Evolutionary conservation across 176 grass and related monocot genomes (phyloP).

Genomic region (Musa troglodytarum): DNA sequence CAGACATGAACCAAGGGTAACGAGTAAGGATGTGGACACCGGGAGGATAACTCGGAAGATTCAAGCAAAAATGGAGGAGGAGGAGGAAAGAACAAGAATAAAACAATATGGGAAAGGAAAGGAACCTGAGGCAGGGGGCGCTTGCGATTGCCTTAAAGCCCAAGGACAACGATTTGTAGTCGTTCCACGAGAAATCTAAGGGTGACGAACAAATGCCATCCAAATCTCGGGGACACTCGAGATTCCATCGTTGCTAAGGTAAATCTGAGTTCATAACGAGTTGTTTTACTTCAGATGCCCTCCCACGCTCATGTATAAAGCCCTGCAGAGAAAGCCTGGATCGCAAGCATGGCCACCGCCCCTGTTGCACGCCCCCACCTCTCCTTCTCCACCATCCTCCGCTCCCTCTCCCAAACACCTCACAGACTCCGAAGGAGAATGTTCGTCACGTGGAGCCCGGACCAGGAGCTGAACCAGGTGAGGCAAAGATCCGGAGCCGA

Average conservation of each 20-base stretch:
- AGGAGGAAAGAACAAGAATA: no score
- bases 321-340: not conserved
- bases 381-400: conserved; percentile 7
- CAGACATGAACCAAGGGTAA: no score
- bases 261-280: not conserved
- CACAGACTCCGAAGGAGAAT: conserved; percentile 12
- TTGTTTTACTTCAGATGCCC: not conserved
- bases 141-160: not conserved
- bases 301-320: conserved; percentile 6
- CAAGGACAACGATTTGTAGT: not conserved
- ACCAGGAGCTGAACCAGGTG: conserved; percentile 26
- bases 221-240: not conserved
- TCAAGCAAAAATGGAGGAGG: no score
- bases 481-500: conserved; percentile 23
- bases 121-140: not conserved
- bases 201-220: not conserved
- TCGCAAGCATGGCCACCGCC: not conserved
- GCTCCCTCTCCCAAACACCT: conserved; percentile 13
- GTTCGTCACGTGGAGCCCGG: conserved; percentile 18
- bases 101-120: not conserved
- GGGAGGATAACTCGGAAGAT: no score
- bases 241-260: not conserved
- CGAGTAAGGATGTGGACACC: no score
- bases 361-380: not conserved
- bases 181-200: not conserved